These are phyloP conservation scores for Suillus hirtellus DNA, from an alignment of 768 basidiomycete species.

Conservation along the genomic window DNA sequence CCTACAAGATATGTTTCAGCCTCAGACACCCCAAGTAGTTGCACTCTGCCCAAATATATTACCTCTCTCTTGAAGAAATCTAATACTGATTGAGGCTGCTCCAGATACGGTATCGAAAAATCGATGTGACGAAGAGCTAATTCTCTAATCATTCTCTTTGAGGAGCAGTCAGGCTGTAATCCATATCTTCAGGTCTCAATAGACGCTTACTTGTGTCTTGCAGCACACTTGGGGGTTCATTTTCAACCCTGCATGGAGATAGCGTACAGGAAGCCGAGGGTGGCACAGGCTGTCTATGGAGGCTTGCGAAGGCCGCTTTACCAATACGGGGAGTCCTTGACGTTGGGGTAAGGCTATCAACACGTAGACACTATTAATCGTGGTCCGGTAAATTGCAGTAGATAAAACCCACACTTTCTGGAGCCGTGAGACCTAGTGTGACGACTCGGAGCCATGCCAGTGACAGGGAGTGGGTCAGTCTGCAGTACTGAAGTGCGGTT, in stretches of 20 bases:
- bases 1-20: not conserved
- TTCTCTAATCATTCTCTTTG: not conserved
- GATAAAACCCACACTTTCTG: not conserved
- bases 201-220: not conserved
- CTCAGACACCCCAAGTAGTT: not conserved
- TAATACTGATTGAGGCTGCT: not conserved
- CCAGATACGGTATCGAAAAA: constrained; percentile 1
- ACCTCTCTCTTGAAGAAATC: constrained; percentile 6
- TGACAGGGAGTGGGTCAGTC: not conserved
- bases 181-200: not conserved
- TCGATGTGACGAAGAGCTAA: constrained; percentile 4
- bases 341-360: not conserved
- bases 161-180: not conserved
- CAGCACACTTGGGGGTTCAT: not conserved
- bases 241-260: not conserved
- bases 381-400: not conserved
- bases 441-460: not conserved
- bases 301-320: not conserved
- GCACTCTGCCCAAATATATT: not conserved
- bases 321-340: not conserved
- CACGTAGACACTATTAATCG: too few relatives aligned
- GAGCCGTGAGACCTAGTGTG: not conserved
- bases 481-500: not conserved
- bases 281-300: not conserved
- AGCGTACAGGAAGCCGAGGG: not conserved